Percentiles rank a stretch among this genome's conserved stretches.
These are phyloP conservation scores for Pythium sp. DNA, from an alignment of 352 stramenopile genomes.

Conservation along the genomic window DNA sequence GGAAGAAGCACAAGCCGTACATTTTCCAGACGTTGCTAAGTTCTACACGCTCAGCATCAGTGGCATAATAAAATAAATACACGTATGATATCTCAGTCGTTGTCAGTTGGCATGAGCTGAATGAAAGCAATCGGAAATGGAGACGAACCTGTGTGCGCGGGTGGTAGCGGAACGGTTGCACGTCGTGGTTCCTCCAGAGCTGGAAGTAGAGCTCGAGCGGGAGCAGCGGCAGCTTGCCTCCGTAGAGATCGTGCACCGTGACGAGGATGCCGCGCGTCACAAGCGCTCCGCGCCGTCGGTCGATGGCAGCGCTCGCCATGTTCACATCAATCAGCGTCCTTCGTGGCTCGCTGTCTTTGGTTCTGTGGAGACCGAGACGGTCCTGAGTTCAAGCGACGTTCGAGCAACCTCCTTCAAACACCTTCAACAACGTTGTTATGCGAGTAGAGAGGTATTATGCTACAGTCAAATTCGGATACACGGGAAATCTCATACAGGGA, in stretches of 20 bases:
- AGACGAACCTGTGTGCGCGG: conserved; percentile 38
- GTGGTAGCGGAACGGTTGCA: conserved; percentile 50
- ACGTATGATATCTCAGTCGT: not conserved
- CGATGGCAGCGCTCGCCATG: conserved; percentile 49
- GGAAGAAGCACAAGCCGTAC: conserved; percentile 15
- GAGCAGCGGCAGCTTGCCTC: conserved; percentile 33
- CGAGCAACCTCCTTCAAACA: not conserved
- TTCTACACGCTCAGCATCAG: conserved; percentile 18
- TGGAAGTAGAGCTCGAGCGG: conserved; percentile 52
- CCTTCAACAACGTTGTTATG: not conserved
- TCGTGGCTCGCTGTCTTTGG: not conserved
- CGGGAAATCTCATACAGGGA: too few species aligned
- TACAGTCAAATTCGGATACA: not conserved
- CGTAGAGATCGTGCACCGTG: conserved; percentile 69
- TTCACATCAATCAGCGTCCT: conserved; percentile 1
- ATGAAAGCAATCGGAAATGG: not conserved
- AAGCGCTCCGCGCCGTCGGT: conserved; percentile 34
- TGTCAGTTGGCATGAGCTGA: not conserved
- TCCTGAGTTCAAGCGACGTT: not conserved
- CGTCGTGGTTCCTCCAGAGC: conserved; percentile 29
- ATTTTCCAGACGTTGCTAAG: conserved; percentile 36
- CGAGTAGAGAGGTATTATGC: not conserved
- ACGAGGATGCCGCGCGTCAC: conserved; percentile 55
- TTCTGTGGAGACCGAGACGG: not conserved
- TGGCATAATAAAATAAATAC: not conserved